phyloP scores from a whole-genome alignment of 768 basidiomycete species.

The Tricholoma flavovirens region DNA sequence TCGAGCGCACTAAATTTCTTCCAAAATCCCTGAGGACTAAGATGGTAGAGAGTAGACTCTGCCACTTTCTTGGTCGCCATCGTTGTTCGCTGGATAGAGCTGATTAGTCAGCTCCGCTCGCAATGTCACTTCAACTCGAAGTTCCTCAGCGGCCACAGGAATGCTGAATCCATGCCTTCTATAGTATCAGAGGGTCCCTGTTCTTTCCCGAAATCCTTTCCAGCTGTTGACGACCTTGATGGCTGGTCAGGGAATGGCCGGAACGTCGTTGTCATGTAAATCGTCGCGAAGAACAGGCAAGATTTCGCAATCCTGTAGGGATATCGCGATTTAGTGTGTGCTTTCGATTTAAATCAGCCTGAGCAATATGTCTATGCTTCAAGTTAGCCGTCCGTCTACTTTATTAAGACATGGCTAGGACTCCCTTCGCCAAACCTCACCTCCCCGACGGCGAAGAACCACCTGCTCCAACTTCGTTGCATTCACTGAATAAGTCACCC shows the following conservation, averaged over 20 bases:
- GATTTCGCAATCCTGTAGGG: not conserved
- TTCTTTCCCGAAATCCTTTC: not conserved
- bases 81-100: constrained; percentile 9
- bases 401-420: not conserved
- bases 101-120: constrained; percentile 10
- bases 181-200: no score
- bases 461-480: not conserved
- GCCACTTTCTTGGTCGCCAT: constrained; percentile 79
- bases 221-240: not conserved
- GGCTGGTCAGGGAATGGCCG: not conserved
- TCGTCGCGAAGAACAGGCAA: not conserved
- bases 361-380: not conserved
- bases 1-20: constrained; percentile 77
- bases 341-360: not conserved
- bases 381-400: not conserved
- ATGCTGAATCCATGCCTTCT: no score
- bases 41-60: constrained; percentile 87
- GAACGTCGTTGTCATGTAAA: not conserved
- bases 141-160: no score
- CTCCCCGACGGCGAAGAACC: not conserved
- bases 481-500: constrained; percentile 1
- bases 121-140: no score
- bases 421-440: not conserved
- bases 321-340: not conserved
- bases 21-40: constrained; percentile 89